Conservation (phyloP, 345 rosid genomes). For the Lepidium sativum region DNA sequence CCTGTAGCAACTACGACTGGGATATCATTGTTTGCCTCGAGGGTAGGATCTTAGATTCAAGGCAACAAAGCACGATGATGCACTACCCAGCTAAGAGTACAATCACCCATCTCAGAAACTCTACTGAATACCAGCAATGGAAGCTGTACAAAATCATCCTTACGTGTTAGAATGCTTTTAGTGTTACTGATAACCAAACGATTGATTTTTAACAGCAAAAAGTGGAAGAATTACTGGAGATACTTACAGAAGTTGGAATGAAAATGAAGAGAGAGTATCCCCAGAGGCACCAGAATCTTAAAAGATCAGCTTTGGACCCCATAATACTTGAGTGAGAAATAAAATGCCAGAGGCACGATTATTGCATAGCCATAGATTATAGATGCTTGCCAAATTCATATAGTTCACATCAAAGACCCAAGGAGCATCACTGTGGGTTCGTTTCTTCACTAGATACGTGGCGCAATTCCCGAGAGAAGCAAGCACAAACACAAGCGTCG, state of each 20-base stretch:
- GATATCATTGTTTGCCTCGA: constrained; percentile 41
- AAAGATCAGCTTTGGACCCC: constrained; percentile 74
- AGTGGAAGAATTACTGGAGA: constrained; percentile 2
- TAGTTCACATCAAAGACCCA: constrained; percentile 92
- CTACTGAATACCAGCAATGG: constrained; percentile 67
- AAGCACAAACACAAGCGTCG: constrained; percentile 76
- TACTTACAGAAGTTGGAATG: constrained; percentile 61
- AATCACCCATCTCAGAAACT: constrained; percentile 74
- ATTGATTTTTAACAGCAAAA: background rate
- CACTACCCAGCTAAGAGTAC: constrained; percentile 59
- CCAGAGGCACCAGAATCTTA: constrained; percentile 94
- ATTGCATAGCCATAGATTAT: constrained; percentile 64
- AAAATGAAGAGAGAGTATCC: constrained; percentile 88
- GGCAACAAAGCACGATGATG: constrained; percentile 68
- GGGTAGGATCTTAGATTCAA: constrained; percentile 53
- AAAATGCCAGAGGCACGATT: constrained; percentile 73
- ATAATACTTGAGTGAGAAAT: constrained; percentile 72
- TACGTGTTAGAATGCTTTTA: background rate
- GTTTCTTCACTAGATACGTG: constrained; percentile 70
- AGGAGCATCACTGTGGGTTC: constrained; percentile 31
- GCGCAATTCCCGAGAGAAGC: constrained; percentile 83
- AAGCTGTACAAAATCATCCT: constrained; percentile 63
- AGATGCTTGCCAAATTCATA: constrained; percentile 57
- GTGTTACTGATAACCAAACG: background rate
- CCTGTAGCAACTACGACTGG: constrained; percentile 42